phyloP scores from a whole-genome alignment of 208 protist genomes.

The Trypanosomatidae sp. region DNA sequence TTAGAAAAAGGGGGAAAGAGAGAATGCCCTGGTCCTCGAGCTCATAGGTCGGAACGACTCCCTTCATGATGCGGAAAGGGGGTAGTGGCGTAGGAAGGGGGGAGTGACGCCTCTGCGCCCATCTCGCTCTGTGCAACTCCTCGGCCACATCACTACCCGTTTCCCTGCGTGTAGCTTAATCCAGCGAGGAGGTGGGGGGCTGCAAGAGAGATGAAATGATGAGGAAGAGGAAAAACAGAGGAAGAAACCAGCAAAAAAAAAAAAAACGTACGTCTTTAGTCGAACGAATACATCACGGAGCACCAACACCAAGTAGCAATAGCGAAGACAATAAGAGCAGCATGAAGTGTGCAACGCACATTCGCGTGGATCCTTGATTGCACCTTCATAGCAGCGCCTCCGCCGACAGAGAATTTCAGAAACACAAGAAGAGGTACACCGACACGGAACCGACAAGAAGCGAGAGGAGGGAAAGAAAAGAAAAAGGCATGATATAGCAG shows the following conservation, averaged over 20 bases:
- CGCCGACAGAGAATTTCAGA: not conserved
- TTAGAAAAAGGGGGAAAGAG: conserved; percentile 6
- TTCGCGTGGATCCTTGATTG: not conserved
- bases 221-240: not conserved
- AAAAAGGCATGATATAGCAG: not conserved
- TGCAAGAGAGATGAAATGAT: not conserved
- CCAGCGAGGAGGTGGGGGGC: not conserved
- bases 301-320: not conserved
- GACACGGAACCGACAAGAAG: not conserved
- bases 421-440: not conserved
- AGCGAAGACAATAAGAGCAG: not conserved
- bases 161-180: not conserved
- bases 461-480: conserved; percentile 2
- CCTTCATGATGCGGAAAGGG: not conserved
- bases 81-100: not conserved
- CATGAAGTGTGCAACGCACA: not conserved
- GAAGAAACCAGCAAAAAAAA: not conserved
- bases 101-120: not conserved
- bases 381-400: not conserved
- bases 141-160: not conserved
- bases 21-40: not conserved
- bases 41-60: not conserved
- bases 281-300: not conserved
- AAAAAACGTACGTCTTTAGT: not conserved
- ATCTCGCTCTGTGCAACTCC: not conserved